Conservation (phyloP, 2,329 filamentous ascomycete genomes). For the Ascochyta rabiei region DNA sequence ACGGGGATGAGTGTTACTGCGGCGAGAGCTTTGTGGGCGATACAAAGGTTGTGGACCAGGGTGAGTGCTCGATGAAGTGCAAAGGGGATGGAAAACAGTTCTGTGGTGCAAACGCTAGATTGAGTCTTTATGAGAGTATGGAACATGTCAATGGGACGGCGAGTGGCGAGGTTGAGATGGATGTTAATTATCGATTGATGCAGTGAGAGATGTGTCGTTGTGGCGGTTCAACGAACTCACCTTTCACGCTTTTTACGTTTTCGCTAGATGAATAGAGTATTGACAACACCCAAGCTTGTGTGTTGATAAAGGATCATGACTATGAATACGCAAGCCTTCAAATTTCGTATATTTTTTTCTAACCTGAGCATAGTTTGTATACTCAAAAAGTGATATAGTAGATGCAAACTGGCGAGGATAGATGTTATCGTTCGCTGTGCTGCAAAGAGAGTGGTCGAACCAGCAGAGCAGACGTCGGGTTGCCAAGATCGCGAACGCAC, state of each 20-base stretch:
- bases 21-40: constrained; percentile 18
- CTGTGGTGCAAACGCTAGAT: constrained; percentile 26
- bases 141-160: constrained; percentile 13
- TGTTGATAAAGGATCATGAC: no score
- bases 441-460: background rate
- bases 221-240: background rate
- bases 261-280: no score
- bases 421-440: background rate
- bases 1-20: constrained; percentile 29
- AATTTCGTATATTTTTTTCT: no score
- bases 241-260: no score
- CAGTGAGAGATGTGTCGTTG: background rate
- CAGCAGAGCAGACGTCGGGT: background rate
- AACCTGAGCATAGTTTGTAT: no score
- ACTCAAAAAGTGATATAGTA: no score
- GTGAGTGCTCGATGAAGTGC: constrained; percentile 26
- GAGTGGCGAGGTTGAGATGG: constrained; percentile 4
- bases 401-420: background rate
- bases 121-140: constrained; percentile 46
- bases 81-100: constrained; percentile 21
- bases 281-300: no score
- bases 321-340: no score
- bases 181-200: constrained; percentile 1
- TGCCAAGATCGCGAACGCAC: constrained; percentile 6
- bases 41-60: constrained; percentile 17